Percentiles rank a stretch among this genome's conserved stretches.
Evolutionary conservation across 2,329 filamentous ascomycete genomes (phyloP).

Genomic region (Ophiostoma angusticollis): DNA sequence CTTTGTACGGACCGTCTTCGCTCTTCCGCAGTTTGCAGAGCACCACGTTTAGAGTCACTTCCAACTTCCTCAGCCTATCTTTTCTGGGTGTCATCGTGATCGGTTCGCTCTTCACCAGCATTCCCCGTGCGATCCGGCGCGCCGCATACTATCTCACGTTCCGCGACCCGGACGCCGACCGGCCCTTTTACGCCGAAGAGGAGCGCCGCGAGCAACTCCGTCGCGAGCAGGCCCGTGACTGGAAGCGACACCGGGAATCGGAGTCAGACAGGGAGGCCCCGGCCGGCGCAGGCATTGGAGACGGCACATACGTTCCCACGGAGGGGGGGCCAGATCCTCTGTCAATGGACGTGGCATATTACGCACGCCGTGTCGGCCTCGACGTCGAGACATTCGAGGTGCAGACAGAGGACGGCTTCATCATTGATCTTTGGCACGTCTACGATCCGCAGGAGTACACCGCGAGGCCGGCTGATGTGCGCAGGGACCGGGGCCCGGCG

Average conservation of each 20-base stretch:
- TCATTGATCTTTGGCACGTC: constrained; percentile 80
- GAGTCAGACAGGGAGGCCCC: constrained; percentile 29
- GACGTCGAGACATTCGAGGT: constrained; percentile 75
- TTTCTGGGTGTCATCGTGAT: constrained; percentile 68
- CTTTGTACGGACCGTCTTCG: constrained; percentile 66
- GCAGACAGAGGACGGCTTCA: constrained; percentile 86
- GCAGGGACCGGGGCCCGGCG: constrained; percentile 41
- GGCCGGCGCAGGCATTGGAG: constrained; percentile 11
- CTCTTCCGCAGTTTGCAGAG: constrained; percentile 52
- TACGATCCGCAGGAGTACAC: constrained; percentile 69
- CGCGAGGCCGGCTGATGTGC: constrained; percentile 33
- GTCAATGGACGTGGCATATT: constrained; percentile 69
- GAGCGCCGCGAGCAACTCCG: constrained; percentile 42
- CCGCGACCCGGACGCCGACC: constrained; percentile 42
- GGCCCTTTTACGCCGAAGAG: constrained; percentile 68
- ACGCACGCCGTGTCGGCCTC: constrained; percentile 74
- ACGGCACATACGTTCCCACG: constrained; percentile 49
- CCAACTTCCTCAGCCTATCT: constrained; percentile 62
- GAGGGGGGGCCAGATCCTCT: constrained; percentile 73
- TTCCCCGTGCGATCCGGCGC: constrained; percentile 38
- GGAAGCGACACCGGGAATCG: constrained; percentile 36
- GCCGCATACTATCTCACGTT: constrained; percentile 42
- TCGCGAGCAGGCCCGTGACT: constrained; percentile 45
- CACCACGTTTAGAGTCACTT: constrained; percentile 49
- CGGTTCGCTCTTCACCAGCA: constrained; percentile 56